Evolutionary conservation across 2,329 filamentous ascomycete genomes (phyloP), one percentile per base, ranked within the genome.

Genomic region (Hypoxylon sp.): DNA sequence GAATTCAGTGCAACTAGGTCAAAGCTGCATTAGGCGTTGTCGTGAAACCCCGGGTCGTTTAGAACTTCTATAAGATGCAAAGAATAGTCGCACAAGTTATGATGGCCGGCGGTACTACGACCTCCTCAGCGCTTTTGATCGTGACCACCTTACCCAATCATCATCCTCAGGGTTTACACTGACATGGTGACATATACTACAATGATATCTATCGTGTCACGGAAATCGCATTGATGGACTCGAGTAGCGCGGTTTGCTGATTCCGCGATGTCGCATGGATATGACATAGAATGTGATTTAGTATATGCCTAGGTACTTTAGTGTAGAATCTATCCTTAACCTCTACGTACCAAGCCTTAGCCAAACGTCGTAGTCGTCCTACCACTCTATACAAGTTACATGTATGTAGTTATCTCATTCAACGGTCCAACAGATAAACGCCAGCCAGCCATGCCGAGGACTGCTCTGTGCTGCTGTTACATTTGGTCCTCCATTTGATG

Each of bases 401-500:
- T 48, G 21, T 24, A n/a, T 50, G 3, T 47, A 15, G 29, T 59
- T n/a, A 47, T 29, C 46, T 51, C 32, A 24, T 47, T 39, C 54
- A 27, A 54, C 46, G 21, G 51, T 17, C 50, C 51, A 47, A 39
- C 8, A 60, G 35, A 50, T 58, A 31, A 59, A 65, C 57, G 50
- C 56, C 54, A 32, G 48, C 57, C 54, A 24, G 32, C 52, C 17
- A 62, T 62, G 62, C 65, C 39, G 63, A 51, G 44, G 32, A 42
- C 31, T 10, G 11, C 27, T 62, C 53, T 46, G 29, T 42, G 42
- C n/a, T 35, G 19, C 48, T n/a, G 39, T 71, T 76, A 90, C 87
- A 89, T 89, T 69, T 85, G 89, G 73, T 91, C 89, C 75, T 91
- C 90, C 82, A 90, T 86, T 84, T 91, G 91, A 71, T 86, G 82